These are phyloP conservation scores for Penicillium decumbens DNA, from an alignment of 2,329 filamentous ascomycete species.

Conservation along the genomic window DNA sequence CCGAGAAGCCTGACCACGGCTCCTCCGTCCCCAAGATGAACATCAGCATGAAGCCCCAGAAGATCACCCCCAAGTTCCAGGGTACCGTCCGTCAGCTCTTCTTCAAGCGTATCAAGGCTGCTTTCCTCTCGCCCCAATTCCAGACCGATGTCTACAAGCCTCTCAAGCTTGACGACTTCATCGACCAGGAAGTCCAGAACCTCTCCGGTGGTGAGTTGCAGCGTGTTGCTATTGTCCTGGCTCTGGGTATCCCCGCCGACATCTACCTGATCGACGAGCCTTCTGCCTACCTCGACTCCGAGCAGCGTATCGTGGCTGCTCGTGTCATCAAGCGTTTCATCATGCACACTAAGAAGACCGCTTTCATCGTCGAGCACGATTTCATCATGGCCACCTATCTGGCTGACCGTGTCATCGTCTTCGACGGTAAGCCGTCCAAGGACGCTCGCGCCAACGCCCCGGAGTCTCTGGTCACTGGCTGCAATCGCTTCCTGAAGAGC, in stretches of 20 bases:
- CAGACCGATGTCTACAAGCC: constrained; percentile 99
- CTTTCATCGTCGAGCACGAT: constrained; percentile 99
- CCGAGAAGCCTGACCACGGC: constrained; percentile 79
- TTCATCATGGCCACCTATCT: constrained; percentile 91
- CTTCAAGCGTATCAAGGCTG: constrained; percentile 99
- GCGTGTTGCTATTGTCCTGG: constrained; percentile 94
- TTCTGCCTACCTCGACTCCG: constrained; percentile 93
- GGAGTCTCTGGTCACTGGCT: constrained; percentile 88
- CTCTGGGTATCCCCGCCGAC: constrained; percentile 92
- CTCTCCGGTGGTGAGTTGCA: constrained; percentile 98
- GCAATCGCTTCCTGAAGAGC: constrained; percentile 95
- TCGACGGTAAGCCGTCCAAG: constrained; percentile 88
- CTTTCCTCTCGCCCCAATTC: constrained; percentile 95
- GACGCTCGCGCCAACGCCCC: constrained; percentile 82
- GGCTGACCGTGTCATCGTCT: constrained; percentile 95
- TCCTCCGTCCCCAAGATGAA: constrained; percentile 83
- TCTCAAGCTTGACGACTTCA: constrained; percentile 98
- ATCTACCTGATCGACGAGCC: constrained; percentile 99
- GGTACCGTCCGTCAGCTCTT: constrained; percentile 96
- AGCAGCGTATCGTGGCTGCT: constrained; percentile 96
- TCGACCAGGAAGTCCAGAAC: constrained; percentile 99
- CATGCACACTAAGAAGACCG: constrained; percentile 99
- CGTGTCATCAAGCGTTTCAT: constrained; percentile 99
- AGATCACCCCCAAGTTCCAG: constrained; percentile 96
- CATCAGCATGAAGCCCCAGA: constrained; percentile 99